Percentiles rank a stretch among this genome's conserved stretches.
phyloP scores from a whole-genome alignment of 2,329 filamentous ascomycete genomes.

The Aspergillus tubingensis region DNA sequence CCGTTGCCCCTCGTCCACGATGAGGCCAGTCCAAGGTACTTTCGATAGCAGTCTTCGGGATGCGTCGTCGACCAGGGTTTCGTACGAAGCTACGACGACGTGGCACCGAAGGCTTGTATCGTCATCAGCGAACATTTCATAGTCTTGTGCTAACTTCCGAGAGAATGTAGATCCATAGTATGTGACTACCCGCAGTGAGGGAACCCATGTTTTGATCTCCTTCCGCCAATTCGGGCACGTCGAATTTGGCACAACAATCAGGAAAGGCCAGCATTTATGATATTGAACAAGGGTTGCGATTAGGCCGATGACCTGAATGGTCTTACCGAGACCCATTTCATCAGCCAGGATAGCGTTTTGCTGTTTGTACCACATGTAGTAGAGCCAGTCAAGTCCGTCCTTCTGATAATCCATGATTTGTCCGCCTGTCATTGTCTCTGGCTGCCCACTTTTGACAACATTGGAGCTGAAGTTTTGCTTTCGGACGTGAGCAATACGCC shows the following conservation, averaged over 20 bases:
- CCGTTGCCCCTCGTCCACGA: conserved; percentile 94
- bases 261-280: conserved; percentile 81
- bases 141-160: conserved; percentile 73
- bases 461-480: conserved; percentile 64
- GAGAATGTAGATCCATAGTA: conserved; percentile 80
- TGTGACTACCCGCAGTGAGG: conserved; percentile 81
- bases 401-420: conserved; percentile 92
- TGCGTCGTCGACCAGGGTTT: conserved; percentile 75
- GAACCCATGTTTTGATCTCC: conserved; percentile 93
- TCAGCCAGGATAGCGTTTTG: conserved; percentile 91
- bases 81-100: conserved; percentile 92
- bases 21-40: conserved; percentile 80
- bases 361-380: conserved; percentile 80
- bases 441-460: conserved; percentile 71
- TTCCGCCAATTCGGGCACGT: conserved; percentile 98
- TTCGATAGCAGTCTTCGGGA: conserved; percentile 66
- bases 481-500: conserved; percentile 70
- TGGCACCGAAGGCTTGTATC: conserved; percentile 76
- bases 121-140: conserved; percentile 76
- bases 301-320: conserved; percentile 85
- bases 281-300: conserved; percentile 72
- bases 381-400: conserved; percentile 91
- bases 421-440: conserved; percentile 70
- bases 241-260: conserved; percentile 90
- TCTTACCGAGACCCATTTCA: conserved; percentile 98